These are phyloP conservation scores for Capsaspora owczarzaki DNA, from an alignment of 78 protist species.

Conservation along the genomic window DNA sequence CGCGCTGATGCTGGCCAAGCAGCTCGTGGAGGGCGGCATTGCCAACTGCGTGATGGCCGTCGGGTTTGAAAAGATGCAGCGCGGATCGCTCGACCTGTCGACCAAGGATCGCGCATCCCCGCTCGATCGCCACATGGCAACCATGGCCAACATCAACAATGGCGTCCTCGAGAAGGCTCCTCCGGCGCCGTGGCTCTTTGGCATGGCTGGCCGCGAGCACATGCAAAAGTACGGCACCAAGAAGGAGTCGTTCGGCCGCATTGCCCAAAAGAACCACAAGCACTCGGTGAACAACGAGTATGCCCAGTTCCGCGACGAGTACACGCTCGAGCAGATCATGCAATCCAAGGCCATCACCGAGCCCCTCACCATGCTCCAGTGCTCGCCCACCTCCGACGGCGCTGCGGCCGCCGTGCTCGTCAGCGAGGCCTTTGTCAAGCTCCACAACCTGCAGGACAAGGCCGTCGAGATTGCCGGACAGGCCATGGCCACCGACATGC, in stretches of 20 bases:
- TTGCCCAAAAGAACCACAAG: constrained; percentile 39
- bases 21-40: constrained; percentile 15
- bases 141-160: constrained; percentile 10
- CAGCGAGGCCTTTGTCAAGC: constrained; percentile 22
- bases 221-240: too few species aligned
- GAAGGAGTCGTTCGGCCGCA: too few species aligned
- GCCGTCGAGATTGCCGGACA: constrained; percentile 22
- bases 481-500: constrained; percentile 19
- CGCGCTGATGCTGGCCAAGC: constrained; percentile 25
- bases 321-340: constrained; percentile 21
- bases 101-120: constrained; percentile 34
- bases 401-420: constrained; percentile 28
- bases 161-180: constrained; percentile 14
- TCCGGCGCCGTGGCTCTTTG: constrained; percentile 29
- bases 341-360: not conserved
- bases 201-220: constrained; percentile 27
- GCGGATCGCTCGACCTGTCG: constrained; percentile 35
- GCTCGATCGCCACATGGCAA: constrained; percentile 14
- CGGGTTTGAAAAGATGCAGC: constrained; percentile 46
- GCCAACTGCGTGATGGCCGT: constrained; percentile 33
- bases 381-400: constrained; percentile 47
- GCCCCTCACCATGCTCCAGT: constrained; percentile 16
- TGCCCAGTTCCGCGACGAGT: constrained; percentile 34
- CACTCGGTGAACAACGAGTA: constrained; percentile 37
- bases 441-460: constrained; percentile 14